A percentile compares a stretch with the other conserved stretches of the same genome.
These are phyloP conservation scores for Ogataea wickerhamii DNA, from an alignment of 805 yeast species.

Conservation along the genomic window DNA sequence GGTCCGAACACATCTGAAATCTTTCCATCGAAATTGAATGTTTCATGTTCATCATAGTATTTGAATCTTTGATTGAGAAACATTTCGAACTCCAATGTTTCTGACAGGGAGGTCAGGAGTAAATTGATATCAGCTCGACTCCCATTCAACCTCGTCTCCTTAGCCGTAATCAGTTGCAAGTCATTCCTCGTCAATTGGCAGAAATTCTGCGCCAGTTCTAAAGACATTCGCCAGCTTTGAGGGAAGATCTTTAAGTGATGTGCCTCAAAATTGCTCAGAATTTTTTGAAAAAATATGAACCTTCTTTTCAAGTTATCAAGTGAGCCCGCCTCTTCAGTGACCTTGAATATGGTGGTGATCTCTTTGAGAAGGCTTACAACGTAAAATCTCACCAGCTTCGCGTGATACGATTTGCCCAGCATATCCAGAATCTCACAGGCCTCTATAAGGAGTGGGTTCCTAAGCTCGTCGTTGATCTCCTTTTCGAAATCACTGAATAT, in stretches of 20 bases:
- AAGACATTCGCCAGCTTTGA: constrained; percentile 63
- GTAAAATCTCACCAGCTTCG: constrained; percentile 69
- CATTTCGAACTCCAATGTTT: constrained; percentile 80
- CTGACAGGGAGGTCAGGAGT: constrained; percentile 65
- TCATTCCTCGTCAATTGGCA: constrained; percentile 70
- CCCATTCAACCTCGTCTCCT: constrained; percentile 33
- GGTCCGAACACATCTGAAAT: constrained; percentile 79
- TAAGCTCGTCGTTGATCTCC: constrained; percentile 37
- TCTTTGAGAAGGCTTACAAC: constrained; percentile 67
- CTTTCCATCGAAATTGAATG: constrained; percentile 35
- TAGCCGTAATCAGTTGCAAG: constrained; percentile 48
- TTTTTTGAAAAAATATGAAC: constrained; percentile 74
- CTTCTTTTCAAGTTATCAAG: constrained; percentile 82
- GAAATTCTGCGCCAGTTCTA: constrained; percentile 57
- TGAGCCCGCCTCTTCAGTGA: constrained; percentile 90
- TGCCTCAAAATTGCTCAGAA: constrained; percentile 53
- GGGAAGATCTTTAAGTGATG: constrained; percentile 60
- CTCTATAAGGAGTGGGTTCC: constrained; percentile 40
- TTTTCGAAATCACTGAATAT: constrained; percentile 70
- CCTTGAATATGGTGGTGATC: constrained; percentile 67
- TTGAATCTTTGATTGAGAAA: constrained; percentile 62
- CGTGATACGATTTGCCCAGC: constrained; percentile 53
- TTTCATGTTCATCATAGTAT: constrained; percentile 36
- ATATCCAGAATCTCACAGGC: constrained; percentile 73
- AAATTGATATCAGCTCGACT: constrained; percentile 53